Evolutionary conservation across 78 protist genomes (phyloP), one percentile per base, ranked within the genome.

Genomic region (Emiliania huxleyi): DNA sequence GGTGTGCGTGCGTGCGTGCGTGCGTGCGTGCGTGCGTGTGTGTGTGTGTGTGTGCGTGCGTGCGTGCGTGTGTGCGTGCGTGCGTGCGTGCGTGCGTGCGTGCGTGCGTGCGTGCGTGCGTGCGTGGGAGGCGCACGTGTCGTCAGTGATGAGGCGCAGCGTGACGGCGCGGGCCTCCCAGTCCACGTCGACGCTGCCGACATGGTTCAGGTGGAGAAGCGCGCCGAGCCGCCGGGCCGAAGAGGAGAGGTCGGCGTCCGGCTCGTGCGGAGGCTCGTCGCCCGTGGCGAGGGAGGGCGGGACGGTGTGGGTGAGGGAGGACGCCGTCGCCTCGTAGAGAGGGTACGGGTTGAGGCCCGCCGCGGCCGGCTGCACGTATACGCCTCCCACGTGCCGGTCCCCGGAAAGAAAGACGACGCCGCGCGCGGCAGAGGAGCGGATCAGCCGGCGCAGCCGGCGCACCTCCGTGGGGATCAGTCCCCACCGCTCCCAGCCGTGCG

Each of bases 401-500:
- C 87, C 87, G 1, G 55, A 43, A 38, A 79, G 35, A 2, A 79
- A 35, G 15, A 79, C 52, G 55, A 43, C 87, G 33, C 87, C 87
- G 18, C 35, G 3, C 18, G 85, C 87, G 18, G 35, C 37, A 18
- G 87, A 23, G 3, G 25, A n/a, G n/a, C 37, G 33, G 37, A 79
- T 40, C 40, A 43, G 33, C 5, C 52, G 35, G 15, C 0, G 37
- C 48, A 79, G 46, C 55, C 87, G 87, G 3, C 26, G 0, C 19
- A 40, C 35, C 52, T 79, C 87, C 0, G 1, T 11, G 18, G 87
- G 87, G 55, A 79, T 43, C 29, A 26, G 25, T 3, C 55, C 55
- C 87, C 87, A 79, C 55, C 38, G 33, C 87, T 79, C 87, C 87
- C 87, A 79, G 55, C 87, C 87, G 35, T 79, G 87, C 4, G 25